These are phyloP conservation scores for Coffea humblotiana DNA, from an alignment of 305 asterid genomes.

Conservation along the genomic window DNA sequence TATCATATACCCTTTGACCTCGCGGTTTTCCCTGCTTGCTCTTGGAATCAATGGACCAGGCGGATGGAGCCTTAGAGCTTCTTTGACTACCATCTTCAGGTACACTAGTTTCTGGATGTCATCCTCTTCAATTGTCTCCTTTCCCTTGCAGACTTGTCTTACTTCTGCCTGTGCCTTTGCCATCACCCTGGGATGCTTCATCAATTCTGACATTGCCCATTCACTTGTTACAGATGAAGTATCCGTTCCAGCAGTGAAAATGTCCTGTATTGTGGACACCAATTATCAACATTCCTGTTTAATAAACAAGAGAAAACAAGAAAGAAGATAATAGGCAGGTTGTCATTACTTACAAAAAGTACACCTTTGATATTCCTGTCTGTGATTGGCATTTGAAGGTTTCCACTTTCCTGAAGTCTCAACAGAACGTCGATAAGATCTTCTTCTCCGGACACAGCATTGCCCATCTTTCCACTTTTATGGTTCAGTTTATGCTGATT, in stretches of 20 bases:
- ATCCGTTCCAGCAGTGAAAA: slow-evolving; percentile 8
- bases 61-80: slow-evolving; percentile 10
- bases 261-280: not conserved
- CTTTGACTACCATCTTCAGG: not conserved
- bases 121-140: not conserved
- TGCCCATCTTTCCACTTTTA: not conserved
- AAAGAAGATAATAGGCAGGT: not conserved
- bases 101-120: not conserved
- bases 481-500: not conserved
- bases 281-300: not conserved
- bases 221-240: not conserved
- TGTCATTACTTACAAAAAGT: not conserved
- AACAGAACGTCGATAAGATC: slow-evolving; percentile 1
- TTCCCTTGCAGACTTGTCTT: slow-evolving; percentile 1
- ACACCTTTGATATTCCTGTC: not conserved
- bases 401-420: not conserved
- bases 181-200: not conserved
- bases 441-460: not conserved
- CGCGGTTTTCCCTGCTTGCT: not conserved
- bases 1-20: slow-evolving; percentile 3
- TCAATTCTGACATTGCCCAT: slow-evolving; percentile 11
- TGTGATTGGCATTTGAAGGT: slow-evolving; percentile 4
- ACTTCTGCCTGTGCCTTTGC: slow-evolving; percentile 10
- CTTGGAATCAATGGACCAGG: not conserved
- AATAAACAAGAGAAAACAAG: not conserved